Evolutionary conservation across 2,329 filamentous ascomycete genomes (phyloP).

Genomic region (Botryotinia convoluta): DNA sequence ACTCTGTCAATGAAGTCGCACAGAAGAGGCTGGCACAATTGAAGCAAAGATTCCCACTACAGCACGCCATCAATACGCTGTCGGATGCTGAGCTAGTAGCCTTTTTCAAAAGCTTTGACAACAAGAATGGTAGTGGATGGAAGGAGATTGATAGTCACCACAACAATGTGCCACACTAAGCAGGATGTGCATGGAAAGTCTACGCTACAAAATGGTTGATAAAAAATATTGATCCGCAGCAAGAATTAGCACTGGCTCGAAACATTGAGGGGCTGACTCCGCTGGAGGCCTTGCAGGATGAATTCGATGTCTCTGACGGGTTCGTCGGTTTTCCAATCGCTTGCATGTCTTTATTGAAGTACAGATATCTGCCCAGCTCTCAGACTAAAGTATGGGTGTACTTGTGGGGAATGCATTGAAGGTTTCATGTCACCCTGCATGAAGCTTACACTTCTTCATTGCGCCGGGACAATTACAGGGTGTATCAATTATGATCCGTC

Average conservation of each 20-base stretch:
- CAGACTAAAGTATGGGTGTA: slow-evolving; percentile 41
- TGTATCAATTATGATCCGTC: not conserved
- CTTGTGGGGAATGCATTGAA: slow-evolving; percentile 40
- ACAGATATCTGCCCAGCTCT: not conserved
- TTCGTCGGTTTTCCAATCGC: slow-evolving; percentile 37
- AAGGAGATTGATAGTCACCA: slow-evolving; percentile 16
- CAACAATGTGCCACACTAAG: slow-evolving; percentile 28
- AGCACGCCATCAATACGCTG: not conserved
- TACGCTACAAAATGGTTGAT: slow-evolving; percentile 34
- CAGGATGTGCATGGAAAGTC: slow-evolving; percentile 22
- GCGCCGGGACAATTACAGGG: not conserved
- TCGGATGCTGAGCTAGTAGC: slow-evolving; percentile 19
- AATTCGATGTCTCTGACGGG: slow-evolving; percentile 37
- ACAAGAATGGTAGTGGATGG: slow-evolving; percentile 19
- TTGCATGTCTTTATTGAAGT: not conserved
- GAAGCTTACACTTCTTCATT: slow-evolving; percentile 32
- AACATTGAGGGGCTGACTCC: slow-evolving; percentile 39
- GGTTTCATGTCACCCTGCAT: slow-evolving; percentile 43
- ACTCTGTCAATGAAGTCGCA: not conserved
- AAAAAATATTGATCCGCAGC: slow-evolving; percentile 20
- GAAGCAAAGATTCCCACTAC: not conserved
- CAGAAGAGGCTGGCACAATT: not conserved
- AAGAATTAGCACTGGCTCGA: slow-evolving; percentile 27
- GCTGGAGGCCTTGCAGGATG: slow-evolving; percentile 36
- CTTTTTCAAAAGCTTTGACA: not conserved